phyloP scores from a whole-genome alignment of 208 protist species.

The Crithidia expoeki region DNA sequence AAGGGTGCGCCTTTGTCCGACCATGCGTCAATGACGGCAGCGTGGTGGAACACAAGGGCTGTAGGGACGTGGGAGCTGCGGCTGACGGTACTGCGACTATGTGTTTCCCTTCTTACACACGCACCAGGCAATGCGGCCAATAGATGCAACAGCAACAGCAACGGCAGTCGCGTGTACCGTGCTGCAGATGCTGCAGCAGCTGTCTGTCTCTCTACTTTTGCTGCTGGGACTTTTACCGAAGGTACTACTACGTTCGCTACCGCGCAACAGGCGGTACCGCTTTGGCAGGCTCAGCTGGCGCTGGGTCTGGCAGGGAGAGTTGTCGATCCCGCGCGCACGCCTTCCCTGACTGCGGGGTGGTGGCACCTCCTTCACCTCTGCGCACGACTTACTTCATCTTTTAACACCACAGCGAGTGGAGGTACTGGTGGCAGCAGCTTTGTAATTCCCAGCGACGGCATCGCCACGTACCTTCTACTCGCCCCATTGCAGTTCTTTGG shows the following conservation, averaged over 20 bases:
- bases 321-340: slow-evolving; percentile 1
- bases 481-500: background rate
- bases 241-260: background rate
- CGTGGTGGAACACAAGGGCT: slow-evolving; percentile 19
- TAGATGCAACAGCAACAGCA: background rate
- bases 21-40: background rate
- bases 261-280: background rate
- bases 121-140: background rate
- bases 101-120: slow-evolving; percentile 13
- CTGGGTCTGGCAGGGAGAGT: background rate
- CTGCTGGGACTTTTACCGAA: too few relatives aligned
- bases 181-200: slow-evolving; percentile 15
- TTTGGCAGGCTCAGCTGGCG: slow-evolving; percentile 32
- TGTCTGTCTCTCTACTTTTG: slow-evolving; percentile 23
- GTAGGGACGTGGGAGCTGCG: slow-evolving; percentile 41
- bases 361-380: background rate
- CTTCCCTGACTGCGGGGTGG: slow-evolving; percentile 23
- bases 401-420: too few relatives aligned
- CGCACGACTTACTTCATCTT: background rate
- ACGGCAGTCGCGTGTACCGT: background rate
- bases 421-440: too few relatives aligned
- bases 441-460: background rate
- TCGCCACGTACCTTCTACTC: background rate
- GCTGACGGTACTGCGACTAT: slow-evolving; percentile 27
- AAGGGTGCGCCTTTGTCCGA: background rate